phyloP scores from a whole-genome alignment of 352 stramenopile genomes.

The Phytophthora fragariaefolia region DNA sequence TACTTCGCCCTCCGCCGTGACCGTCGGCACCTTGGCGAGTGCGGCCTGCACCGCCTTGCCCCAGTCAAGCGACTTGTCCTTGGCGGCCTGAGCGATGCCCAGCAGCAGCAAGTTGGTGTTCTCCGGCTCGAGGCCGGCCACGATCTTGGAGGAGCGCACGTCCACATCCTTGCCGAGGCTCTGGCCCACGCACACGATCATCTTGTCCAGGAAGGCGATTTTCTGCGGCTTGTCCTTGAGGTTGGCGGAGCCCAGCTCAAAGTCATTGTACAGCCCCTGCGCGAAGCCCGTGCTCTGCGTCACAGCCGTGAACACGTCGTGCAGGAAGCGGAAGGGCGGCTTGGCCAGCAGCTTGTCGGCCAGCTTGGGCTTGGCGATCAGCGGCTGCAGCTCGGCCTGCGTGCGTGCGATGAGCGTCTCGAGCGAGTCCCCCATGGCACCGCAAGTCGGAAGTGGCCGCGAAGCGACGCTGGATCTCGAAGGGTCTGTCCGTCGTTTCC shows the following conservation, averaged over 20 bases:
- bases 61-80: conserved; percentile 74
- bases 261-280: conserved; percentile 82
- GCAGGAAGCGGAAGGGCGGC: conserved; percentile 96
- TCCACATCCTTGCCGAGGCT: conserved; percentile 72
- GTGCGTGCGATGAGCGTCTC: conserved; percentile 78
- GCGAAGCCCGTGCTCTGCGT: conserved; percentile 88
- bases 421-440: conserved; percentile 60
- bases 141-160: conserved; percentile 85
- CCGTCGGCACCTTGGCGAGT: conserved; percentile 67
- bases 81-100: conserved; percentile 61
- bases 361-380: conserved; percentile 95
- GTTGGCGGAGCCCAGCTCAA: conserved; percentile 79
- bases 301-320: conserved; percentile 94
- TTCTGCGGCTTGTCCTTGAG: conserved; percentile 91
- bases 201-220: conserved; percentile 86
- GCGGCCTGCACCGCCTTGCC: conserved; percentile 64
- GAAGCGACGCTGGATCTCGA: no score
- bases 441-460: no score
- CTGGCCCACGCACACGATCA: conserved; percentile 81
- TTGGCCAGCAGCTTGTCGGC: conserved; percentile 95
- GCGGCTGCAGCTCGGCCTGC: conserved; percentile 84
- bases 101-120: conserved; percentile 88
- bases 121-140: conserved; percentile 82
- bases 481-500: no score
- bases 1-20: conserved; percentile 56